Base-by-base conservation (phyloP, 371 early-diverging fungal genomes). In the Quaeritorhiza haematococci region DNA sequence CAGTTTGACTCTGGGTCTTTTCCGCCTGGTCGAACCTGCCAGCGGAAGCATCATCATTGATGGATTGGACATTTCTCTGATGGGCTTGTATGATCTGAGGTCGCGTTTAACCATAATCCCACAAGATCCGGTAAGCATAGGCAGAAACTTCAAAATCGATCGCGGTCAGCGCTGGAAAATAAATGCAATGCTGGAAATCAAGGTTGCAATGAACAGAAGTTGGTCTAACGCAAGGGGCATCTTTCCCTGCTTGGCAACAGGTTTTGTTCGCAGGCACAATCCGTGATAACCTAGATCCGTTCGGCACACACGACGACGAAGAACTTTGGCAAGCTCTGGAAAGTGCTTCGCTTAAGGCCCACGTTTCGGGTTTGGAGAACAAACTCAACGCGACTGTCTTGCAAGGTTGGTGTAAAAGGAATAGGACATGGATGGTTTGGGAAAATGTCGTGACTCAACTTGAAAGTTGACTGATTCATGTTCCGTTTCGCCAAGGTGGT, bases 21-120 rank as follows among this genome's bases (percentile, higher is more conserved):
- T 97, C 81, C 81, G 96, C 49, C 80, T 97, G 49, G 80, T 94
- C 29, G 98, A 97, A 58, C 84, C 94, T 1, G 85, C 84, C 28
- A 66, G 42, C 10, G 93, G 93, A 30, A 52, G 62, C n/a, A 85
- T 91, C 38, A 34, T 69, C 35, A 80, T 93, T 47, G 94, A 98
- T 59, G 92, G 89, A 28, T 76, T 92, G 2, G 87, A 94, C 64
- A 93, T 95, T 24, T 65, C 85, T 1, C 71, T 72, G 4, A 62
- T 96, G 15, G 89, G 90, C 2, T 72, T 96, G 15, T 75, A 76
- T 53, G 90, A 91, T 62, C 71, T 96, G 58, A 61, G 82, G 2
- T 63, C 63, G 3, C 47, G 56, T 24, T 29, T 82, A 53, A 72
- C 90, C 0, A 93, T 98, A 56, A 94, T 97, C 64, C 96, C 98